phyloP scores from a whole-genome alignment of 371 early-diverging fungal genomes.

The Rhizopus stolonifer region DNA sequence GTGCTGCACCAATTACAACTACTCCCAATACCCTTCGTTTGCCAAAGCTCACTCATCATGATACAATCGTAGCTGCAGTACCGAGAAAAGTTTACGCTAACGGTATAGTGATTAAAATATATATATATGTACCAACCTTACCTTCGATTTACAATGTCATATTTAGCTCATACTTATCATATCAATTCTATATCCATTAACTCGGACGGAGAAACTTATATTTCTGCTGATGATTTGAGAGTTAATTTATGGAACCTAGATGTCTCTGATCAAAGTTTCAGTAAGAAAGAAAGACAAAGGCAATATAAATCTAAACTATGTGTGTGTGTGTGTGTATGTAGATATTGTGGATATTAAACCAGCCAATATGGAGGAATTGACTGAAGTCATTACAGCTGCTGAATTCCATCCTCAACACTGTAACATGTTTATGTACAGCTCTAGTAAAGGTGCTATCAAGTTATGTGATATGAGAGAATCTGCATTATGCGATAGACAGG shows the following conservation, averaged over 20 bases:
- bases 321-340: too few relatives aligned
- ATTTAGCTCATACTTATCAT: constrained; percentile 94
- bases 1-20: constrained; percentile 52
- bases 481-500: constrained; percentile 92
- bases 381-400: constrained; percentile 98
- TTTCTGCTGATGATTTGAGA: constrained; percentile 97
- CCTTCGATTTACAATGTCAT: not conserved
- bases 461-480: constrained; percentile 95
- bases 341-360: constrained; percentile 99
- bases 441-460: constrained; percentile 97
- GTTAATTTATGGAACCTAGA: constrained; percentile 98
- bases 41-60: constrained; percentile 89
- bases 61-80: constrained; percentile 92
- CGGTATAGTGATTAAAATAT: too few relatives aligned
- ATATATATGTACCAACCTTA: too few relatives aligned
- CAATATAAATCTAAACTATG: constrained; percentile 21
- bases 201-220: constrained; percentile 94
- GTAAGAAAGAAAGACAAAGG: constrained; percentile 43
- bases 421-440: constrained; percentile 97
- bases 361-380: constrained; percentile 97
- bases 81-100: constrained; percentile 95
- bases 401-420: constrained; percentile 97
- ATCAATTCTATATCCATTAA: constrained; percentile 99
- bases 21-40: constrained; percentile 57
- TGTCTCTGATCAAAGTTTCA: constrained; percentile 96